phyloP scores from a whole-genome alignment of 1,284 basidiomycete species.

The Pisolithus thermaeus region DNA sequence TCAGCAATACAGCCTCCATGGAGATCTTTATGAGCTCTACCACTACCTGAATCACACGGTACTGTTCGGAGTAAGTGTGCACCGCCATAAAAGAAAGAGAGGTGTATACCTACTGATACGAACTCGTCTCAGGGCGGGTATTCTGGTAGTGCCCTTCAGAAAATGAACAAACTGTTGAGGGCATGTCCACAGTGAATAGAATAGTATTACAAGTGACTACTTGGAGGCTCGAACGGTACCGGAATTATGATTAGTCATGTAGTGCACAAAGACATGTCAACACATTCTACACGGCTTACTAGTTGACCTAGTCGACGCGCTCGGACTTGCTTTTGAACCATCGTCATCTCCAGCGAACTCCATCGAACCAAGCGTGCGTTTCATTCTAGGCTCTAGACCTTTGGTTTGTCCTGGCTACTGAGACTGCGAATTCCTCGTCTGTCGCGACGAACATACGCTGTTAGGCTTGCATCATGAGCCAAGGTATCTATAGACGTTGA shows the following conservation, averaged over 20 bases:
- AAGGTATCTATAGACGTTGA: constrained; percentile 40
- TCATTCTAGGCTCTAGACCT: not conserved
- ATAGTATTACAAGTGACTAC: too few species aligned
- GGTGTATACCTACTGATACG: constrained; percentile 4
- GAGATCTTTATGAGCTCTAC: constrained; percentile 77
- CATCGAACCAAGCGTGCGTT: not conserved
- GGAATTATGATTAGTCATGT: not conserved
- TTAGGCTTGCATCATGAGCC: constrained; percentile 17
- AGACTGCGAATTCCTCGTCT: not conserved
- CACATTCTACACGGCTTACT: constrained; percentile 21
- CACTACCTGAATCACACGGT: constrained; percentile 85
- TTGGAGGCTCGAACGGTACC: too few species aligned
- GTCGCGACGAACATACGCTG: not conserved
- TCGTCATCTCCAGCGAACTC: not conserved
- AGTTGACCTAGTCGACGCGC: constrained; percentile 13
- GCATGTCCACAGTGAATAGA: constrained; percentile 14
- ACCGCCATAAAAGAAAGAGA: not conserved
- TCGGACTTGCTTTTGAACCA: constrained; percentile 12
- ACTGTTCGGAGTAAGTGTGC: constrained; percentile 58
- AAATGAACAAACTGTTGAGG: constrained; percentile 48
- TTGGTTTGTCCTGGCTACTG: not conserved
- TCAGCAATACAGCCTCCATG: constrained; percentile 64
- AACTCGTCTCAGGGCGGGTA: constrained; percentile 47
- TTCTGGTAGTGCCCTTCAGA: constrained; percentile 45
- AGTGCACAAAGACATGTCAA: constrained; percentile 20